A percentile compares a stretch with the other conserved stretches of the same genome.
phyloP scores from a whole-genome alignment of 1,284 basidiomycete genomes.

The Cutaneotrichosporon dermatis region DNA sequence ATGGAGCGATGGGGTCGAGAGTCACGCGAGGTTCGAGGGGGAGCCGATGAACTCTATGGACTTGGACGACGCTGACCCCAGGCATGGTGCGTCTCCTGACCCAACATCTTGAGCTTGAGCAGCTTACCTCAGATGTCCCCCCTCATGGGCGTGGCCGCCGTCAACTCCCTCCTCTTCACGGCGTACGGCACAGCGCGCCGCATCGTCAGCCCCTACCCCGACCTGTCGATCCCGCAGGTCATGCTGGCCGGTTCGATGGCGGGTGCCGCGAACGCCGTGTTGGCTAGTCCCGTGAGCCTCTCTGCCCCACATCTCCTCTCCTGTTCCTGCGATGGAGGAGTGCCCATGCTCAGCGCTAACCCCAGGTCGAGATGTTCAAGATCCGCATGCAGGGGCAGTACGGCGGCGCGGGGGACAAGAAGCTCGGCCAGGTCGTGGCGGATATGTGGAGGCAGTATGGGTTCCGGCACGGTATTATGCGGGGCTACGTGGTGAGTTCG shows the following conservation, averaged over 20 bases:
- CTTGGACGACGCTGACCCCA: neutral
- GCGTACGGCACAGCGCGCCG: conserved; percentile 78
- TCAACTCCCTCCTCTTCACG: conserved; percentile 91
- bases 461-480: conserved; percentile 81
- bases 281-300: conserved; percentile 80
- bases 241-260: conserved; percentile 85
- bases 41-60: neutral
- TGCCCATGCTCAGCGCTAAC: neutral
- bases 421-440: conserved; percentile 62
- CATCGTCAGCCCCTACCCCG: conserved; percentile 78
- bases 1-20: neutral
- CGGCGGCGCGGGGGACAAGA: conserved; percentile 63
- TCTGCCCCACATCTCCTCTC: too few species aligned
- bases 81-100: conserved; percentile 10
- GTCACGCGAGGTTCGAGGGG: neutral
- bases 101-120: neutral
- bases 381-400: conserved; percentile 87
- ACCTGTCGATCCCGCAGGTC: conserved; percentile 71
- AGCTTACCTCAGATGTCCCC: conserved; percentile 61
- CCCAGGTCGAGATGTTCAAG: conserved; percentile 55
- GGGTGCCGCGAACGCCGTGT: conserved; percentile 78
- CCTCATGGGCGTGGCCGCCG: conserved; percentile 87
- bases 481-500: conserved; percentile 81
- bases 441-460: conserved; percentile 86
- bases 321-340: too few species aligned